Evolutionary conservation across 2,329 filamentous ascomycete genomes (phyloP), one percentile per base, ranked within the genome.

Genomic region (Botryotinia globosa): DNA sequence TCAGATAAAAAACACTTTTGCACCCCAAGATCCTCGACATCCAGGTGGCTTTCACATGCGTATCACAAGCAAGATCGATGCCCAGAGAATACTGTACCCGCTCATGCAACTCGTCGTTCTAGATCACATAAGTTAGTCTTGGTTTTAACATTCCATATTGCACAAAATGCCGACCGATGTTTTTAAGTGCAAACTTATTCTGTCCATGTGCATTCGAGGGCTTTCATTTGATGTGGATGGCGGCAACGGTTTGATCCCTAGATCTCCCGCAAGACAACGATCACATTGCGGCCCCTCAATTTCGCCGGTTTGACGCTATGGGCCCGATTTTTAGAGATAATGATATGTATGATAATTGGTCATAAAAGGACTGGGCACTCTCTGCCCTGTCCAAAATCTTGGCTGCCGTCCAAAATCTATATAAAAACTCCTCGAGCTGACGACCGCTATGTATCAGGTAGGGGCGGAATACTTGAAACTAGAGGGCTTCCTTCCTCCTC

Each of bases 201-300:
- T 1, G 37, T 37, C 32, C 4, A 20, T 18, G 45, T 37, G 22
- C n/a, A 45, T 39, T 54, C 45, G 3, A 29, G 5, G 12, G 25
- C 16, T 67, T 54, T 39, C 18, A 34, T 54, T 51, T 18, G 32
- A 51, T 66, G 51, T 39, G n/a, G 22, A 67, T 39, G 25, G 45
- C 18, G 45, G 29, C 37, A 9, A 7, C 4, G 39, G 51, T 48
- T 54, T 25, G 34, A n/a, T 16, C 22, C 32, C 37, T 66, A 34
- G 9, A 54, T 48, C 14, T 29, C 39, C 34, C 18, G 25, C 22
- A 54, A n/a, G 45, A 39, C 45, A 54, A 39, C 32, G 34, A 67
- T 22, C 45, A 39, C 25, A 39, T n/a, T 54, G 64, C 34, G 64
- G 64, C n/a, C 22, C 63, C 63, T 37, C 63, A 66, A 66, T 51